Base-by-base conservation (phyloP, 768 basidiomycete species). In the Lentinula aciculospora region DNA sequence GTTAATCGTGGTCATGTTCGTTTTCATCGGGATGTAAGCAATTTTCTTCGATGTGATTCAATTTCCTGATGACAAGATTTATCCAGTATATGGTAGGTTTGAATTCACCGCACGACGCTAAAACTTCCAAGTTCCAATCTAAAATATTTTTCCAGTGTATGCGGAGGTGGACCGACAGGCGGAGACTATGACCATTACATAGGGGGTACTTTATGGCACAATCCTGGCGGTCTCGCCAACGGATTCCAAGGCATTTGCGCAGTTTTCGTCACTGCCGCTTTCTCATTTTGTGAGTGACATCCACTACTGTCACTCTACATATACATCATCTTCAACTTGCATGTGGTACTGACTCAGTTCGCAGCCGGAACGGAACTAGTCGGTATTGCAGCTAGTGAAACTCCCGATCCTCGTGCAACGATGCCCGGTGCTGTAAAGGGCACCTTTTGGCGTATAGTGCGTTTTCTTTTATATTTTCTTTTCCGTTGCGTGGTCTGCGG, bases 361-460 rank as follows among this genome's bases (percentile, higher is more conserved):
- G 10, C 37, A 74, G 74, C 77, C 62, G 77, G 77, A 47, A 79
- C 77, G 19, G 77, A 79, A 59, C 69, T 79, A 54, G 72, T 79
- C 28, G 76, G 77, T 57, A 70, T 77, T 46, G 77, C 76, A 32
- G 77, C 74, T 21, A 72, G 70, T 61, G 77, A 79, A 65, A 79
- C 77, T 1, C 76, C 76, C 23, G 73, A 79, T 61, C 76, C 77
- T 21, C 39, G 54, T 48, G 32, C 40, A 48, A 19, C 45, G 2
- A 45, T 60, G 47, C 42, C 45, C 57, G 66, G 68, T 37, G 76
- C 77, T 37, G 75, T 79, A 31, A 77, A 77, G 68, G 75, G 76
- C 36, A 77, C 76, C 2, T 76, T 79, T 67, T 77, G 76, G 76
- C 77, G 75, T 65, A 73, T 78, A 44, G 74, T 76, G 59, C 61